Conservation (phyloP, 179 eudicot genomes). For the Spinacia oleracea region DNA sequence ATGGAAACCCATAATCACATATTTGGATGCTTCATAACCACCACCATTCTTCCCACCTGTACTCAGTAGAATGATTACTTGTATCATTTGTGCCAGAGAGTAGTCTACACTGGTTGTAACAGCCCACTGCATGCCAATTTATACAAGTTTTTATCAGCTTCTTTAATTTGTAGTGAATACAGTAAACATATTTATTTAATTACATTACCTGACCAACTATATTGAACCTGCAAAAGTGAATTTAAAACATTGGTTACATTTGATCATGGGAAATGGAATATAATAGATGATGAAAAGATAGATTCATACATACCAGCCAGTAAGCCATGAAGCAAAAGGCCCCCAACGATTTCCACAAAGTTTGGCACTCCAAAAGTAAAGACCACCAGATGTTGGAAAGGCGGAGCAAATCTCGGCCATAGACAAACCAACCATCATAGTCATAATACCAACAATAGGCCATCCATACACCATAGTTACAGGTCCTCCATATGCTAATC, state of each 20-base stretch:
- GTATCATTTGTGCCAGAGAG: slow-evolving; percentile 37
- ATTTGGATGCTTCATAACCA: slow-evolving; percentile 48
- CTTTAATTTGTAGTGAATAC: not conserved
- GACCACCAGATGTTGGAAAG: slow-evolving; percentile 72
- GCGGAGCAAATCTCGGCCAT: slow-evolving; percentile 85
- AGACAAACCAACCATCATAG: slow-evolving; percentile 58
- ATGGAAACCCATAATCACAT: slow-evolving; percentile 65
- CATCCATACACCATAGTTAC: slow-evolving; percentile 65
- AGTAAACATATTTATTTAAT: too few relatives aligned
- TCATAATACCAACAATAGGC: slow-evolving; percentile 59
- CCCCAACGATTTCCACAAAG: slow-evolving; percentile 56
- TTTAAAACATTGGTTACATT: not conserved
- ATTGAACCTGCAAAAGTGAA: slow-evolving; percentile 74
- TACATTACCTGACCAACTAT: slow-evolving; percentile 61
- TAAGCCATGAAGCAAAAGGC: slow-evolving; percentile 71
- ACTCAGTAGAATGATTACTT: slow-evolving; percentile 32
- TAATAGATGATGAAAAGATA: not conserved
- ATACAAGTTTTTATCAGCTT: too few relatives aligned
- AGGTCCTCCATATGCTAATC: slow-evolving; percentile 64
- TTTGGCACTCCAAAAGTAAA: slow-evolving; percentile 71
- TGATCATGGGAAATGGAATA: not conserved
- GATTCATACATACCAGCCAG: slow-evolving; percentile 76
- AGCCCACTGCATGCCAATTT: slow-evolving; percentile 89
- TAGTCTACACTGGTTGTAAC: slow-evolving; percentile 85
- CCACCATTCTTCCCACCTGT: slow-evolving; percentile 94